Conservation (phyloP, 2,329 filamentous ascomycete species). For the Clonostachys sp. region DNA sequence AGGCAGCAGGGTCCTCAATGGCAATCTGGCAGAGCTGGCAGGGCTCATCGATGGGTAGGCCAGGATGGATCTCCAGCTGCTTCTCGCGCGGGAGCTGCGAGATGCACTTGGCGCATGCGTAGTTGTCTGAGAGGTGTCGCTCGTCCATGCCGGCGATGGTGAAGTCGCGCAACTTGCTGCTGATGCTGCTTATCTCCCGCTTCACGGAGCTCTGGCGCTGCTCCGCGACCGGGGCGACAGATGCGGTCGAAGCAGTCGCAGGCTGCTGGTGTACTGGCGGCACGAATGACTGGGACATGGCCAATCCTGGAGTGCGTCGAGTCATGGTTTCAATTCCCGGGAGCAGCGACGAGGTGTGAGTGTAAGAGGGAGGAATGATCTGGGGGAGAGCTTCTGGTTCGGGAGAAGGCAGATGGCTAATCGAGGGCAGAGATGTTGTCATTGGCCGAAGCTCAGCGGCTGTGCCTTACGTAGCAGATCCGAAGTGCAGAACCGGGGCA, state of each 20-base stretch:
- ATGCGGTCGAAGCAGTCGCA: neutral
- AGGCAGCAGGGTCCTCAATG: constrained; percentile 53
- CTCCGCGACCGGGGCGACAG: neutral
- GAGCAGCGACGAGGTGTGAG: too few species aligned
- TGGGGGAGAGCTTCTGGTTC: too few species aligned
- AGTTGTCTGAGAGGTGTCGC: constrained; percentile 22
- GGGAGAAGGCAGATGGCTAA: too few species aligned
- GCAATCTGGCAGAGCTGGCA: constrained; percentile 15
- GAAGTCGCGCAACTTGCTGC: constrained; percentile 30
- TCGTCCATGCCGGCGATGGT: constrained; percentile 34
- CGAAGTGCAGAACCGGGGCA: too few species aligned
- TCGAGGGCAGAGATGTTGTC: too few species aligned
- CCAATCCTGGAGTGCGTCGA: constrained; percentile 3
- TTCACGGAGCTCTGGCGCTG: neutral
- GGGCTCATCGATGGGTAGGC: constrained; percentile 10
- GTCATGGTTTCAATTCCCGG: constrained; percentile 1
- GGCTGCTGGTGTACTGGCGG: constrained; percentile 3
- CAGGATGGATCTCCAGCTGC: constrained; percentile 22
- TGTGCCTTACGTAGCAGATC: too few species aligned
- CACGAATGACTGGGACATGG: constrained; percentile 2
- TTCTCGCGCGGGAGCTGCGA: constrained; percentile 19
- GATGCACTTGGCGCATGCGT: constrained; percentile 32
- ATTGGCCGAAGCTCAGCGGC: too few species aligned
- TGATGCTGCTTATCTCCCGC: neutral
- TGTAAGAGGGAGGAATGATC: too few species aligned